A percentile compares a stretch with the other conserved stretches of the same genome.
Evolutionary conservation across 148 eudicot species (phyloP).

Genomic region (Silene conica): DNA sequence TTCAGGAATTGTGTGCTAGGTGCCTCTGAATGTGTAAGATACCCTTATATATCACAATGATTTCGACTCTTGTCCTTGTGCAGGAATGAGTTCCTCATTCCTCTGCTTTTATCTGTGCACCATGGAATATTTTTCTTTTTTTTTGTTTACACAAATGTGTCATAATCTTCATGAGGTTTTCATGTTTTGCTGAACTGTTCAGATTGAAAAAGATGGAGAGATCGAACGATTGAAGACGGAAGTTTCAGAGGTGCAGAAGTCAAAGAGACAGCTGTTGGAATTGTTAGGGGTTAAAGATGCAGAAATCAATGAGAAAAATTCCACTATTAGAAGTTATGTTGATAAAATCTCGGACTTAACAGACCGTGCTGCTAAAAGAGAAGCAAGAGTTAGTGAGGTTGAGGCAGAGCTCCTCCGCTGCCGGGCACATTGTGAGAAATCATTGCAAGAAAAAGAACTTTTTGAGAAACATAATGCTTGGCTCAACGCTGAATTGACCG

Average conservation of each 20-base stretch:
- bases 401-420: constrained; percentile 74
- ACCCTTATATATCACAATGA: background rate
- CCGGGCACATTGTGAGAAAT: constrained; percentile 47
- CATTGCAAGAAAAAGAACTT: constrained; percentile 86
- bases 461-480: constrained; percentile 83
- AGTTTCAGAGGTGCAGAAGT: constrained; percentile 65
- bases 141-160: background rate
- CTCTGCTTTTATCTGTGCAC: background rate
- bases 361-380: constrained; percentile 63
- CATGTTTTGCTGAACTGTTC: constrained; percentile 15
- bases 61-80: background rate
- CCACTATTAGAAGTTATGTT: constrained; percentile 56
- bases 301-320: constrained; percentile 72
- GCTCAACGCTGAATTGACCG: constrained; percentile 79
- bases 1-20: no score
- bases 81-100: background rate
- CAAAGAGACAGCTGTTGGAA: constrained; percentile 81
- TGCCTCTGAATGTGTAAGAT: no score
- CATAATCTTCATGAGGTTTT: background rate
- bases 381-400: constrained; percentile 59
- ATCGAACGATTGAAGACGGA: constrained; percentile 61
- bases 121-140: background rate
- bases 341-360: constrained; percentile 80
- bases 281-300: constrained; percentile 65
- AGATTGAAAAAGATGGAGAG: constrained; percentile 89